Evolutionary conservation across 768 basidiomycete genomes (phyloP).

Genomic region (Lentinula detonsa): DNA sequence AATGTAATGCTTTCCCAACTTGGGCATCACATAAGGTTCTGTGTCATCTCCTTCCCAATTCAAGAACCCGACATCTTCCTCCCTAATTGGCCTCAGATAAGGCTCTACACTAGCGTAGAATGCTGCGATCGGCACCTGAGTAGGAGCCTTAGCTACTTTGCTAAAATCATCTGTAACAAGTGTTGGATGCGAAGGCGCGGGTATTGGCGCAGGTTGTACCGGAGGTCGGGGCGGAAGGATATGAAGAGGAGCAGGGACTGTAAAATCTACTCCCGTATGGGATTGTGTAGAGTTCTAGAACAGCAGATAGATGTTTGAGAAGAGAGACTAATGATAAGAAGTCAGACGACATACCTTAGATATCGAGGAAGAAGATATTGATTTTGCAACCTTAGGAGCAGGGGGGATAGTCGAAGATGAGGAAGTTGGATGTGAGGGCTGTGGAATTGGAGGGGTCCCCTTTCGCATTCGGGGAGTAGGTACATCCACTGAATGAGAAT

Average conservation of each 20-base stretch:
- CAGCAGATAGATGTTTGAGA: neutral
- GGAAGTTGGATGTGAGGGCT: constrained; percentile 25
- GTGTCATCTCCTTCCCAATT: constrained; percentile 88
- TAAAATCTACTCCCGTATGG: constrained; percentile 52
- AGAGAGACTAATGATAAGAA: constrained; percentile 22
- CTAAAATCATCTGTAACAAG: constrained; percentile 90
- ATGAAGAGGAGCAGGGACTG: constrained; percentile 40
- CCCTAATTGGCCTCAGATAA: constrained; percentile 82
- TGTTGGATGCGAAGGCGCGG: constrained; percentile 79
- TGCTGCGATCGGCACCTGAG: constrained; percentile 64
- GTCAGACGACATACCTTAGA: neutral
- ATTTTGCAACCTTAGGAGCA: constrained; percentile 53
- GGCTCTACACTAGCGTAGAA: constrained; percentile 89
- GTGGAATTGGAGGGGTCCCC: constrained; percentile 44
- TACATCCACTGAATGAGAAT: constrained; percentile 23
- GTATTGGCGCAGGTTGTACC: constrained; percentile 53
- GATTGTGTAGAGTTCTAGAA: neutral
- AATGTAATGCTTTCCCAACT: constrained; percentile 80
- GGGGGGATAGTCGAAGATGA: constrained; percentile 29
- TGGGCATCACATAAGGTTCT: constrained; percentile 81
- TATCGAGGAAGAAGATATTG: constrained; percentile 29
- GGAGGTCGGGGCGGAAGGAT: constrained; percentile 60
- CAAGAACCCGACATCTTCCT: constrained; percentile 94
- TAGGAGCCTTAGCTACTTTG: constrained; percentile 62
- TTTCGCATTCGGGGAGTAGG: constrained; percentile 44